Conservation (phyloP, 192 early-diverging fungal genomes). For the Pecoramyces ruminantium region DNA sequence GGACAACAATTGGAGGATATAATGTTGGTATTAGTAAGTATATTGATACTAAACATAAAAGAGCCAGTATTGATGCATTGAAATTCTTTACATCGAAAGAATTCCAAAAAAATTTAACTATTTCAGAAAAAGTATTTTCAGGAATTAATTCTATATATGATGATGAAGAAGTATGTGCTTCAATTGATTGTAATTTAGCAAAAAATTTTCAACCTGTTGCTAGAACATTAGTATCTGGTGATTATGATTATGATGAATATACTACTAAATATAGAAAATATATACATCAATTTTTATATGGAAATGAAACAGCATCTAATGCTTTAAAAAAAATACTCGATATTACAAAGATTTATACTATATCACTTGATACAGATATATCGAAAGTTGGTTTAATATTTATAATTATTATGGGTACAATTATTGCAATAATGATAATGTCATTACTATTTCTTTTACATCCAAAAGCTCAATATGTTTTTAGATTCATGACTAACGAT, state of each 20-base stretch:
- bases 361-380: background rate
- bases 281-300: background rate
- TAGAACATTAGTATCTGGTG: too few species aligned
- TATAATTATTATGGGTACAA: background rate
- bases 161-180: background rate
- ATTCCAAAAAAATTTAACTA: background rate
- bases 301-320: background rate
- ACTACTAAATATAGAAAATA: background rate
- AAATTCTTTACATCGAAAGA: background rate
- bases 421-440: too few species aligned
- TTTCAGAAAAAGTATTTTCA: background rate
- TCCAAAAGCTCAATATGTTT: too few species aligned
- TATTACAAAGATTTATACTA: background rate
- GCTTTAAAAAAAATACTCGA: background rate
- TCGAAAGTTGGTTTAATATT: background rate
- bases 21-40: background rate
- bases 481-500: too few species aligned
- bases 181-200: background rate
- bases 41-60: background rate
- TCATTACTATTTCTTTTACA: too few species aligned
- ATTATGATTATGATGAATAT: background rate
- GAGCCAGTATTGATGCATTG: background rate
- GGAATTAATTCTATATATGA: background rate
- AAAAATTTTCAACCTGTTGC: background rate
- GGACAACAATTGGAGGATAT: background rate